A percentile compares a stretch with the other conserved stretches of the same genome.
Conservation (phyloP, 192 early-diverging fungal genomes). For the Dimargaris verticillata region DNA sequence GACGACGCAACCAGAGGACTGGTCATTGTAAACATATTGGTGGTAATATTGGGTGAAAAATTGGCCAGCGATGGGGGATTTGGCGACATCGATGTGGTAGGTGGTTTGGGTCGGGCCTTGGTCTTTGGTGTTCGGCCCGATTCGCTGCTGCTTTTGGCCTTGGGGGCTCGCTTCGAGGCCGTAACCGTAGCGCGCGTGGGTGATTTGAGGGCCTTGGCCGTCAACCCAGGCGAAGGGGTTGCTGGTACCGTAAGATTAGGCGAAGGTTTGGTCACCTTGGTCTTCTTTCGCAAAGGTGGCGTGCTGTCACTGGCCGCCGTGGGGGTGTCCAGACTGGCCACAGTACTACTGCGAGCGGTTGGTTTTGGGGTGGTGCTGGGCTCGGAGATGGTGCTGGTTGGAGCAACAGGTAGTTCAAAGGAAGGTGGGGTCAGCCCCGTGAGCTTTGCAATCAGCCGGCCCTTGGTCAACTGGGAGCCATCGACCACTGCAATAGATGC, state of each 20-base stretch:
- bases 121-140: background rate
- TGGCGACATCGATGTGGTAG: background rate
- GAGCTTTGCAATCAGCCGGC: background rate
- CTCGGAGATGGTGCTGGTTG: slow-evolving; percentile 11
- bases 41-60: background rate
- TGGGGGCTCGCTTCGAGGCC: background rate
- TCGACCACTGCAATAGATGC: background rate
- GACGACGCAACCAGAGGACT: background rate
- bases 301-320: slow-evolving; percentile 3
- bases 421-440: slow-evolving; percentile 13
- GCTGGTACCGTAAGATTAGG: slow-evolving; percentile 18
- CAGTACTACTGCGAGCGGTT: background rate
- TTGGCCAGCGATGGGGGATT: background rate
- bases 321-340: slow-evolving; percentile 3
- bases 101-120: slow-evolving; percentile 7
- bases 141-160: background rate
- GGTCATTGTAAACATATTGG: background rate
- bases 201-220: background rate
- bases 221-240: background rate
- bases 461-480: slow-evolving; percentile 3
- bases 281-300: slow-evolving; percentile 15
- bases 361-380: background rate
- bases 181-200: background rate
- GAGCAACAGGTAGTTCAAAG: background rate
- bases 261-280: slow-evolving; percentile 22